Conservation (phyloP, 2,329 filamentous ascomycete species). For the Madurella mycetomatis region DNA sequence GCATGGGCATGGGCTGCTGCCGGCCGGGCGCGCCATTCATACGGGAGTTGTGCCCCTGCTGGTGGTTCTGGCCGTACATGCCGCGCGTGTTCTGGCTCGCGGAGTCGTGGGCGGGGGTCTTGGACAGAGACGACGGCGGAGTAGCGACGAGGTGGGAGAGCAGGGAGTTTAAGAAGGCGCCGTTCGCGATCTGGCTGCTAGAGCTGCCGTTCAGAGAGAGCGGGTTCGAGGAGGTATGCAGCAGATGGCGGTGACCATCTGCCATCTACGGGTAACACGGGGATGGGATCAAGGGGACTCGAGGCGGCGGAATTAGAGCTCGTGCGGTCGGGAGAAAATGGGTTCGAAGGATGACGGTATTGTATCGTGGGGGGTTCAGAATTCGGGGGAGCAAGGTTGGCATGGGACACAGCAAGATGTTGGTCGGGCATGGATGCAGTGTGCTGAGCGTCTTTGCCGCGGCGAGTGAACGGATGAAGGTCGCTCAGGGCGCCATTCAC, state of each 20-base stretch:
- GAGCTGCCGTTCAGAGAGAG: slow-evolving; percentile 53
- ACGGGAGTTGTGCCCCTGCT: slow-evolving; percentile 70
- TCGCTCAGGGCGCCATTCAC: slow-evolving; percentile 25
- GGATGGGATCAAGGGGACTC: slow-evolving; percentile 15
- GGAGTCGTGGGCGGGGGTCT: slow-evolving; percentile 29
- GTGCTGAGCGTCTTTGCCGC: slow-evolving; percentile 20
- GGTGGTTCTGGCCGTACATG: slow-evolving; percentile 72
- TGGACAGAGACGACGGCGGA: slow-evolving; percentile 29
- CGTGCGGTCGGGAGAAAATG: neutral
- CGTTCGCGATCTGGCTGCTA: slow-evolving; percentile 38
- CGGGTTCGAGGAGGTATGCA: slow-evolving; percentile 55
- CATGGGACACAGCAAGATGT: slow-evolving; percentile 25
- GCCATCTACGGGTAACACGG: slow-evolving; percentile 53
- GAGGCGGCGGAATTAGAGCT: neutral
- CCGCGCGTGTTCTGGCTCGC: slow-evolving; percentile 36
- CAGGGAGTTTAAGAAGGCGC: slow-evolving; percentile 31
- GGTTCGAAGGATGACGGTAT: slow-evolving; percentile 1
- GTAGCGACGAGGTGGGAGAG: slow-evolving; percentile 31
- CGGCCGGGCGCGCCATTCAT: slow-evolving; percentile 66
- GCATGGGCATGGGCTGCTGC: slow-evolving; percentile 53
- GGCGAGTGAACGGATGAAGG: slow-evolving; percentile 11
- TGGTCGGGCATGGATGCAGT: slow-evolving; percentile 28
- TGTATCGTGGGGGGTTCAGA: slow-evolving; percentile 19
- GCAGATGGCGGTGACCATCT: slow-evolving; percentile 62
- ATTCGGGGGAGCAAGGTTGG: slow-evolving; percentile 28